phyloP scores from a whole-genome alignment of 2,329 filamentous ascomycete genomes.

The Sporothrix brasiliensis region DNA sequence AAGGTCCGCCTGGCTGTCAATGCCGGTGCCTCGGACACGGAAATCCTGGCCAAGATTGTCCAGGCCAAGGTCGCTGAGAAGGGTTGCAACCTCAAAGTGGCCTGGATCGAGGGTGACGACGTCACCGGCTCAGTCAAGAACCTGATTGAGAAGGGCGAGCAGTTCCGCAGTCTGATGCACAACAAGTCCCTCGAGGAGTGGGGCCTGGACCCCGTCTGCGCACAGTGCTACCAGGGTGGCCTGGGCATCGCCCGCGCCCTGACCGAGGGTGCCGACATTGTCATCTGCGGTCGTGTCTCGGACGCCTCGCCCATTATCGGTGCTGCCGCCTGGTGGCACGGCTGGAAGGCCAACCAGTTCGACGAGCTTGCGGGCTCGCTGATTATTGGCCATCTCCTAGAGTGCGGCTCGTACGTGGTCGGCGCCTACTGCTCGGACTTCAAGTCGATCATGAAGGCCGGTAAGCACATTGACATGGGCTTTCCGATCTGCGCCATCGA shows the following conservation, averaged over 20 bases:
- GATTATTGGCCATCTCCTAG: constrained; percentile 50
- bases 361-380: constrained; percentile 50
- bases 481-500: constrained; percentile 56
- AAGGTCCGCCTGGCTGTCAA: constrained; percentile 43
- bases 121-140: constrained; percentile 37
- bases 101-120: constrained; percentile 44
- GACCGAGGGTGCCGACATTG: constrained; percentile 44
- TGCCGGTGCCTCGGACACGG: constrained; percentile 42
- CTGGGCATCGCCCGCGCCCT: constrained; percentile 45
- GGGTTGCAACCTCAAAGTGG: constrained; percentile 41
- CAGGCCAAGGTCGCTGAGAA: constrained; percentile 35
- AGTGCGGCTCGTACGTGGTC: constrained; percentile 51
- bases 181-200: constrained; percentile 34
- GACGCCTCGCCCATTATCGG: constrained; percentile 52
- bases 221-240: constrained; percentile 51
- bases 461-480: constrained; percentile 46
- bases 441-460: constrained; percentile 47
- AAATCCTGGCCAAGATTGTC: constrained; percentile 35
- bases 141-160: constrained; percentile 32
- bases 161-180: constrained; percentile 34
- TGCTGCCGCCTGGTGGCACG: constrained; percentile 54
- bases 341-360: constrained; percentile 49
- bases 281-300: constrained; percentile 46
- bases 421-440: constrained; percentile 54
- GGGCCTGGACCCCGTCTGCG: constrained; percentile 34